Evolutionary conservation across 139 green algal species (phyloP).

Genomic region (Chlamydomonas incerta): DNA sequence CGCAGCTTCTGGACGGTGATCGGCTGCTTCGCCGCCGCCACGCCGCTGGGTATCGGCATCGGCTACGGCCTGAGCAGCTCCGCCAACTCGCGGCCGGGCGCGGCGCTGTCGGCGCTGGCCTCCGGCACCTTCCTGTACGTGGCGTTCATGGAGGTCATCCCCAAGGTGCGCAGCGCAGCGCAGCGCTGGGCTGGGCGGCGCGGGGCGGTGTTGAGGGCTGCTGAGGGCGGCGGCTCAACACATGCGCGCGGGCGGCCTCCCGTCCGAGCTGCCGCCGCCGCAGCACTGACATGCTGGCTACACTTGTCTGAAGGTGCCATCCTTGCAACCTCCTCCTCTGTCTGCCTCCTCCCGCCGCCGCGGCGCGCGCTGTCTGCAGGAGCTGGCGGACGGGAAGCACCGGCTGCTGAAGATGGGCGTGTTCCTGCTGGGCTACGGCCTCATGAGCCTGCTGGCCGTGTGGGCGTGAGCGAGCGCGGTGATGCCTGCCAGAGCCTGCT

Average conservation of each 20-base stretch:
- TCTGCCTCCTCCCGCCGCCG: no score
- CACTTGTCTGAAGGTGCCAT: no score
- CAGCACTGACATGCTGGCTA: no score
- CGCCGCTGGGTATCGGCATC: conserved; percentile 77
- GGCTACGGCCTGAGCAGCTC: conserved; percentile 66
- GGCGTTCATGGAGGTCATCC: conserved; percentile 79
- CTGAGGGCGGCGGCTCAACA: no score
- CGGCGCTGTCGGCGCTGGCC: conserved; percentile 75
- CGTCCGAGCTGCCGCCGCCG: no score
- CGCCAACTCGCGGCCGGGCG: conserved; percentile 57
- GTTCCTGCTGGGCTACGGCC: conserved; percentile 73
- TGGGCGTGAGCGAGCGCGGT: conserved; percentile 72
- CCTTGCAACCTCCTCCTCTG: no score
- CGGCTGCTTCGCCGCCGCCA: conserved; percentile 75
- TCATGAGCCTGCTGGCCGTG: conserved; percentile 84
- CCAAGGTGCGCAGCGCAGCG: no score
- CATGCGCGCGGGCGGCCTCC: no score
- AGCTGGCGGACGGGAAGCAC: conserved; percentile 67
- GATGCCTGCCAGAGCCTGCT: no score
- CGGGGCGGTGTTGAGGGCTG: no score
- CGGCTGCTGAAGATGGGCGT: conserved; percentile 66
- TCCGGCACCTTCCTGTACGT: conserved; percentile 90
- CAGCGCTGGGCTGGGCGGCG: no score
- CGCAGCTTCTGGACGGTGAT: conserved; percentile 79
- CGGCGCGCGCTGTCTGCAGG: conserved; percentile 46